A percentile compares a stretch with the other conserved stretches of the same genome.
Evolutionary conservation across 2,329 filamentous ascomycete species (phyloP).

Genomic region (Xylariales sp.): DNA sequence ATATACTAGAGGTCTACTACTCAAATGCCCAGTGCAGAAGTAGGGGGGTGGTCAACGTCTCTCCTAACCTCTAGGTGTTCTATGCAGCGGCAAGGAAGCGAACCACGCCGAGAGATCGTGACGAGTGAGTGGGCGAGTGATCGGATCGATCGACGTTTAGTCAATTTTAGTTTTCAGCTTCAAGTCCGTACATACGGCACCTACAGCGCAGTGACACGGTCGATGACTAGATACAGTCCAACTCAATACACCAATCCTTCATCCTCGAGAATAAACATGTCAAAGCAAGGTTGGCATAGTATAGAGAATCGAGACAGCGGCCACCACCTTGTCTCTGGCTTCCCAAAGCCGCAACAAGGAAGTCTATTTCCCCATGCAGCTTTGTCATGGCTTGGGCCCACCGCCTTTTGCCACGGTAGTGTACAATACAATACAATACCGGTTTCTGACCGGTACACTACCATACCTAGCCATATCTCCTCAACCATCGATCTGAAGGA

Average conservation of each 20-base stretch:
- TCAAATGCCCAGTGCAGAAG: slow-evolving; percentile 22
- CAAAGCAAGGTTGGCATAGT: background rate
- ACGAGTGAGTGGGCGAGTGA: background rate
- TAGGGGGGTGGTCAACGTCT: slow-evolving; percentile 11
- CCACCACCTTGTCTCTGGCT: slow-evolving; percentile 24
- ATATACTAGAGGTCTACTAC: background rate
- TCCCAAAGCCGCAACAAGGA: slow-evolving; percentile 20
- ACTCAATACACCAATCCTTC: background rate
- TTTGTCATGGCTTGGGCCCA: slow-evolving; percentile 3
- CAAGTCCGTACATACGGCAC: slow-evolving; percentile 21
- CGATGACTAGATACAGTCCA: background rate
- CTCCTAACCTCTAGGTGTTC: background rate
- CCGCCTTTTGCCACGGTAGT: slow-evolving; percentile 18
- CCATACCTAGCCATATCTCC: background rate
- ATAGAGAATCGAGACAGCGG: slow-evolving; percentile 17
- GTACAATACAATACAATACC: background rate
- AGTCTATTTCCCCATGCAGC: background rate
- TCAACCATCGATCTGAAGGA: slow-evolving; percentile 18
- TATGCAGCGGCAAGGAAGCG: slow-evolving; percentile 1
- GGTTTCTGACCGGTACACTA: too few species aligned
- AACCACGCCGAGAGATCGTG: slow-evolving; percentile 2
- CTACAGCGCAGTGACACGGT: slow-evolving; percentile 10
- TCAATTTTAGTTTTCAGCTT: slow-evolving; percentile 26
- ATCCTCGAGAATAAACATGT: background rate
- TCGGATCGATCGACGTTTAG: slow-evolving; percentile 1